Evolutionary conservation across 164 flowering plant genomes (phyloP).

Genomic region (Piper longum): DNA sequence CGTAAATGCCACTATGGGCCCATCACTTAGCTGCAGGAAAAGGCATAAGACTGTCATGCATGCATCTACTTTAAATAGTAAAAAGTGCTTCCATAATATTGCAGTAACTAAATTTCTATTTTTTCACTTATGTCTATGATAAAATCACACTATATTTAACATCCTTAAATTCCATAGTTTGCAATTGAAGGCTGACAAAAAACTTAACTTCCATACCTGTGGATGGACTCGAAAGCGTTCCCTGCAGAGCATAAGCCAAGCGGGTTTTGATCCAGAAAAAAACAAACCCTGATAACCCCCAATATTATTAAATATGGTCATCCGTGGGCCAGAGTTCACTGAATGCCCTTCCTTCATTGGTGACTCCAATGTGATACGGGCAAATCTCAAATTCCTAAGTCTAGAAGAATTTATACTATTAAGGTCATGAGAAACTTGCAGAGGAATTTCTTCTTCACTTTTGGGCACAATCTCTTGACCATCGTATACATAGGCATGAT

Average conservation of each 20-base stretch:
- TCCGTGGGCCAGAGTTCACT: constrained; percentile 32
- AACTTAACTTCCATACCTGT: constrained; percentile 43
- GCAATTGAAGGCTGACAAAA: background rate
- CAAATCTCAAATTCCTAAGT: constrained; percentile 79
- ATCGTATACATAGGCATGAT: constrained; percentile 86
- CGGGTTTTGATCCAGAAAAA: constrained; percentile 81
- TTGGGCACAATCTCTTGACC: constrained; percentile 50
- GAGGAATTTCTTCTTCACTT: constrained; percentile 39
- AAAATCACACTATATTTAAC: background rate
- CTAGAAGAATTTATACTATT: constrained; percentile 48
- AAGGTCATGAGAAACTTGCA: constrained; percentile 23
- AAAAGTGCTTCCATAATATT: background rate
- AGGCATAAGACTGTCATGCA: background rate
- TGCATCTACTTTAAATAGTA: background rate
- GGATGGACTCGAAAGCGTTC: constrained; percentile 93
- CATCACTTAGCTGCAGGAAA: constrained; percentile 75
- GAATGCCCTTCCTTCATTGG: constrained; percentile 62
- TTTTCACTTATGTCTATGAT: background rate
- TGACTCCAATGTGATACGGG: constrained; percentile 53
- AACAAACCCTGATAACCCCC: constrained; percentile 86
- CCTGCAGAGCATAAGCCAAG: constrained; percentile 90
- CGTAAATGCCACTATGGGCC: constrained; percentile 81
- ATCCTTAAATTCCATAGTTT: background rate
- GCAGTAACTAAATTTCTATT: background rate
- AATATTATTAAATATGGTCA: constrained; percentile 63